A percentile compares a stretch with the other conserved stretches of the same genome.
phyloP scores from a whole-genome alignment of 2,329 filamentous ascomycete genomes.

The Hirsutella rhossiliensis region DNA sequence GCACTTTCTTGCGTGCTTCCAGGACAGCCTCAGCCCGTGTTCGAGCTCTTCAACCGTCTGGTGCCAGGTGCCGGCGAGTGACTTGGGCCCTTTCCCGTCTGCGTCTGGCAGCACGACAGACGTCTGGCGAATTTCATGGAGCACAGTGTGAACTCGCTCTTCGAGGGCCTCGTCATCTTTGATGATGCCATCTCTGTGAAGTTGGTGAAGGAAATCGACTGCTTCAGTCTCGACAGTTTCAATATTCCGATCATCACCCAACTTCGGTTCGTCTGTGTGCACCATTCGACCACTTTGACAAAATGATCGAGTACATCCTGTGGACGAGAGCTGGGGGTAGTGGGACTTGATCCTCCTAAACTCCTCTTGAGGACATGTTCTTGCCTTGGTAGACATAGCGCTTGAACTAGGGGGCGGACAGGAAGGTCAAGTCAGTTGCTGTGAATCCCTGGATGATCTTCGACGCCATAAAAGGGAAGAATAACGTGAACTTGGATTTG shows the following conservation, averaged over 20 bases:
- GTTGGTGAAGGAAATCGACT: constrained; percentile 1
- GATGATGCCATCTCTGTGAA: not conserved
- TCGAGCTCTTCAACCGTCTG: constrained; percentile 1
- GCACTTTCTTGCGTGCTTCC: constrained; percentile 2
- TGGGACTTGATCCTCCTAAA: constrained; percentile 1
- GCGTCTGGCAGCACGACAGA: not conserved
- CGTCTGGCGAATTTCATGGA: not conserved
- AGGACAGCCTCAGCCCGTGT: constrained; percentile 1
- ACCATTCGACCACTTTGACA: constrained; percentile 2
- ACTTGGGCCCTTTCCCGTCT: no score
- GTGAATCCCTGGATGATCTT: no score
- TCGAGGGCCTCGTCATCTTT: not conserved
- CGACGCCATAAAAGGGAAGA: no score
- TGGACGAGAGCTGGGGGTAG: constrained; percentile 1
- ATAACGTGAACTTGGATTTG: not conserved
- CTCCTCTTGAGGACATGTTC: constrained; percentile 1
- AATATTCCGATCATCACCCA: not conserved
- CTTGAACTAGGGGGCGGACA: not conserved
- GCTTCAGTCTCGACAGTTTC: not conserved
- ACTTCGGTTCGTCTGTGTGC: not conserved
- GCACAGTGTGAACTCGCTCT: not conserved
- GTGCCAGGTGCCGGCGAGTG: not conserved
- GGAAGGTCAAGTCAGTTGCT: not conserved
- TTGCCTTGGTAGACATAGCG: not conserved
- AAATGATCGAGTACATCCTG: constrained; percentile 1